A percentile compares a stretch with the other conserved stretches of the same genome.
Conservation (phyloP, 2,329 filamentous ascomycete genomes). For the Dothideomycetes sp. region DNA sequence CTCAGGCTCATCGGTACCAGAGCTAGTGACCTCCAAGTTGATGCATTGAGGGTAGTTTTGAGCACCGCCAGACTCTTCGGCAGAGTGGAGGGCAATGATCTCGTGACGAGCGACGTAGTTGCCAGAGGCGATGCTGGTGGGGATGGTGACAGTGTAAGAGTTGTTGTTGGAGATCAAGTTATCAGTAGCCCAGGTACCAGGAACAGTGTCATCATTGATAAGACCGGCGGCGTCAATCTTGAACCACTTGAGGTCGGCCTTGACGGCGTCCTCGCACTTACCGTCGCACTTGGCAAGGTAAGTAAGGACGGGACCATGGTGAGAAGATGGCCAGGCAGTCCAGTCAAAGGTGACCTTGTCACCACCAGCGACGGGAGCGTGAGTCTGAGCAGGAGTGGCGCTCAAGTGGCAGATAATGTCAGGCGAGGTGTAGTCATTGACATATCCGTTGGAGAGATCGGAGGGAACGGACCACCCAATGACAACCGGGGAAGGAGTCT, state of each 20-base stretch:
- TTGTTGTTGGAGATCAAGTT: slow-evolving; percentile 37
- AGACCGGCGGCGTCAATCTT: slow-evolving; percentile 52
- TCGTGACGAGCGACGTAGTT: slow-evolving; percentile 51
- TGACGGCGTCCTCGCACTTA: slow-evolving; percentile 44
- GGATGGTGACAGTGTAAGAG: slow-evolving; percentile 41
- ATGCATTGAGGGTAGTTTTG: slow-evolving; percentile 40
- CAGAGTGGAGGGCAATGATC: slow-evolving; percentile 49
- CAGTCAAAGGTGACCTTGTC: slow-evolving; percentile 48
- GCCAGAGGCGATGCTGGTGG: slow-evolving; percentile 40
- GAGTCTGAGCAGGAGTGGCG: slow-evolving; percentile 39
- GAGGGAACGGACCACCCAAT: slow-evolving; percentile 43
- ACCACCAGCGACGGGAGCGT: slow-evolving; percentile 51
- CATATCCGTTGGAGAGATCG: slow-evolving; percentile 26
- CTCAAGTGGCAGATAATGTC: slow-evolving; percentile 37
- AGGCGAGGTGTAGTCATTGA: slow-evolving; percentile 13
- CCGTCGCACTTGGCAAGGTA: slow-evolving; percentile 50
- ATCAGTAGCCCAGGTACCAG: slow-evolving; percentile 46
- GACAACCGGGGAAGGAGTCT: slow-evolving; percentile 20
- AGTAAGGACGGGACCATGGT: slow-evolving; percentile 53
- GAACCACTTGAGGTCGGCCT: slow-evolving; percentile 46
- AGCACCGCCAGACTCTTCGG: slow-evolving; percentile 29
- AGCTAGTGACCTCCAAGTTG: slow-evolving; percentile 49
- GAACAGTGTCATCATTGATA: slow-evolving; percentile 28
- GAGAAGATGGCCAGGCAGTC: slow-evolving; percentile 54
- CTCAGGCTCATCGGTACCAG: slow-evolving; percentile 35